Conservation (phyloP, 2,329 filamentous ascomycete genomes). For the Stachybotrys elegans region DNA sequence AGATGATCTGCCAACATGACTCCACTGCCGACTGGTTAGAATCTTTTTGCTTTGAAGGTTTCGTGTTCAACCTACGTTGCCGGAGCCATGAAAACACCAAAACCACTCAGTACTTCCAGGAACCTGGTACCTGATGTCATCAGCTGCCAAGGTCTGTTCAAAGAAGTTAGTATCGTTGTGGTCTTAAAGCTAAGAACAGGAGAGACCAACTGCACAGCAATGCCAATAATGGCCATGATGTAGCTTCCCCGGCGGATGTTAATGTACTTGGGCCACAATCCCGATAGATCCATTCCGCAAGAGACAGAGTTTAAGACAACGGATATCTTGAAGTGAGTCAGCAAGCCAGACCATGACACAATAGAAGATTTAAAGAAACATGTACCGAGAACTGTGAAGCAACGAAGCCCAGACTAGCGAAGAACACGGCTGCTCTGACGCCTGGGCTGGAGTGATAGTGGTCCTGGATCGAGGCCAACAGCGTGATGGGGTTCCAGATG, state of each 20-base stretch:
- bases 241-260: slow-evolving; percentile 51
- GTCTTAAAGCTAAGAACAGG: neutral
- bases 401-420: slow-evolving; percentile 16
- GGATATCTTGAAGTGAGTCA: slow-evolving; percentile 10
- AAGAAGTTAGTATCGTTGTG: neutral
- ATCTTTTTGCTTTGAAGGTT: no score
- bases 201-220: slow-evolving; percentile 17
- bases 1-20: no score
- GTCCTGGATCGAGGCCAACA: no score
- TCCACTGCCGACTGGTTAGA: no score
- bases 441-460: no score
- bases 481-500: no score
- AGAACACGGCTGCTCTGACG: no score
- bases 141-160: slow-evolving; percentile 20
- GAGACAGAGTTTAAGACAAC: slow-evolving; percentile 42
- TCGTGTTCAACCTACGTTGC: no score
- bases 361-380: neutral
- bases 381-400: slow-evolving; percentile 20
- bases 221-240: slow-evolving; percentile 38
- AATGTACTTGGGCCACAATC: slow-evolving; percentile 46
- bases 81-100: no score
- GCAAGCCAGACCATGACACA: no score
- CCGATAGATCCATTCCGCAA: slow-evolving; percentile 50
- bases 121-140: slow-evolving; percentile 20
- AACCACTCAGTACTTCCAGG: slow-evolving; percentile 19